Evolutionary conservation across 2,329 filamentous ascomycete species (phyloP).

Genomic region (Chaetothyriales sp.): DNA sequence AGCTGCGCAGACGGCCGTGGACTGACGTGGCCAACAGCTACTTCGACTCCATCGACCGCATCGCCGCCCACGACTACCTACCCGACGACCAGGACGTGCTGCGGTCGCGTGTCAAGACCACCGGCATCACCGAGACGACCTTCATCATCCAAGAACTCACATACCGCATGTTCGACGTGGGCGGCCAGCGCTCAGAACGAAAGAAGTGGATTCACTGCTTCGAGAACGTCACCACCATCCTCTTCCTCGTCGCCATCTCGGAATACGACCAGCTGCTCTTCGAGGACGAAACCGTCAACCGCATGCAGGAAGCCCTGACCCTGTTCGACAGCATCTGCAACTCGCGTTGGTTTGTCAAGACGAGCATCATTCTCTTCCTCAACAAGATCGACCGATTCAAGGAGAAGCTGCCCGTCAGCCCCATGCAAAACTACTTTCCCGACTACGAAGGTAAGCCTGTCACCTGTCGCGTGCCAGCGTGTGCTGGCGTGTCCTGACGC

Average conservation of each 20-base stretch:
- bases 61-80: slow-evolving; percentile 81
- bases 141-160: slow-evolving; percentile 92
- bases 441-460: slow-evolving; percentile 53
- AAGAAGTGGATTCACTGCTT: too few relatives aligned
- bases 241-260: slow-evolving; percentile 92
- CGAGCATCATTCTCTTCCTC: slow-evolving; percentile 58
- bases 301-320: slow-evolving; percentile 59
- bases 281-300: slow-evolving; percentile 84
- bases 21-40: slow-evolving; percentile 50
- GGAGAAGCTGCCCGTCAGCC: slow-evolving; percentile 59
- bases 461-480: too few relatives aligned
- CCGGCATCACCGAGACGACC: slow-evolving; percentile 90
- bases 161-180: slow-evolving; percentile 95
- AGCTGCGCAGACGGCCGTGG: slow-evolving; percentile 5
- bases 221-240: slow-evolving; percentile 91
- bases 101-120: slow-evolving; percentile 92
- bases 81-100: slow-evolving; percentile 92
- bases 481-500: too few relatives aligned
- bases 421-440: slow-evolving; percentile 64
- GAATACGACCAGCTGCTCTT: slow-evolving; percentile 95
- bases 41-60: slow-evolving; percentile 88
- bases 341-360: slow-evolving; percentile 59
- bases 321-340: slow-evolving; percentile 62
- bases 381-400: slow-evolving; percentile 67
- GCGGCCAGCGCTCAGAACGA: too few relatives aligned